These are phyloP conservation scores for Lasiosphaeris hirsuta DNA, from an alignment of 495 filamentous ascomycete species.

Conservation along the genomic window DNA sequence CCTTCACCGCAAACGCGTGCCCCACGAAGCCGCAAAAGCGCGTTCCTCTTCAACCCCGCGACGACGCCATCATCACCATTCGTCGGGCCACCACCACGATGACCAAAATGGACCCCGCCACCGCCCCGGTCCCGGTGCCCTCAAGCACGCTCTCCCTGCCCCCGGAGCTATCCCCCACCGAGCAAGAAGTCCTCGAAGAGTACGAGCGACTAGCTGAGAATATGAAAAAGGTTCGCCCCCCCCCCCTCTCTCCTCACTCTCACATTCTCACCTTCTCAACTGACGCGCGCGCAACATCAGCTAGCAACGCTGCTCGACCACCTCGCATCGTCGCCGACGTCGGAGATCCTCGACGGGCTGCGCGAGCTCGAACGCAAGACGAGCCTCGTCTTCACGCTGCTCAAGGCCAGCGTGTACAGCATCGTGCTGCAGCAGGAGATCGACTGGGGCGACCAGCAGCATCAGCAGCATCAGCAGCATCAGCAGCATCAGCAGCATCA, in stretches of 20 bases:
- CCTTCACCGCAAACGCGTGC: neutral
- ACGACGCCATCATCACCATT: neutral
- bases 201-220: constrained; percentile 84
- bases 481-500: too few species aligned
- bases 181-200: constrained; percentile 93
- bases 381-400: constrained; percentile 83
- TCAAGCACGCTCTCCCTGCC: constrained; percentile 26
- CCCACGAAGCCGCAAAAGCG: neutral
- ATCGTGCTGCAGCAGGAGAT: constrained; percentile 98
- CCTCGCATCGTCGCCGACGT: constrained; percentile 60
- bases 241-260: neutral
- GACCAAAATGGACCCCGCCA: constrained; percentile 30
- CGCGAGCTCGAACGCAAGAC: constrained; percentile 90
- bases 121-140: constrained; percentile 7
- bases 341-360: constrained; percentile 78
- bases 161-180: constrained; percentile 67
- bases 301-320: constrained; percentile 58
- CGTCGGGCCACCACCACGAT: neutral
- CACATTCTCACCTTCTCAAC: neutral
- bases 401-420: constrained; percentile 97
- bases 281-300: constrained; percentile 31
- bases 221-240: constrained; percentile 72
- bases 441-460: constrained; percentile 43
- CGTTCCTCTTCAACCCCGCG: neutral
- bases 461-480: too few species aligned